Evolutionary conservation across 1,139 yeast genomes (phyloP).

Genomic region (Yamadazyma membranifaciens): DNA sequence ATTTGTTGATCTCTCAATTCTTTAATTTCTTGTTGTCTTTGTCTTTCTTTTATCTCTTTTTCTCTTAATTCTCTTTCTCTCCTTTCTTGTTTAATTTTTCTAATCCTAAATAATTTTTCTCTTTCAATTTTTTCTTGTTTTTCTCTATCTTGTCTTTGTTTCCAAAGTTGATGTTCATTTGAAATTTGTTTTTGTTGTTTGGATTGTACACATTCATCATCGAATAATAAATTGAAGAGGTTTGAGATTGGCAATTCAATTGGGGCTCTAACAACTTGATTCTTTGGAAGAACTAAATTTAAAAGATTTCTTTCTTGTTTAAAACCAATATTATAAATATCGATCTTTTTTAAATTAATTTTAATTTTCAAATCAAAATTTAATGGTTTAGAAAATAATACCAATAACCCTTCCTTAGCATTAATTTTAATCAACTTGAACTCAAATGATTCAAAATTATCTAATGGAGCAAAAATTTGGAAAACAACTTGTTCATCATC

Average conservation of each 20-base stretch:
- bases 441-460: slow-evolving; percentile 39
- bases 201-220: no score
- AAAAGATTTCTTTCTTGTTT: slow-evolving; percentile 31
- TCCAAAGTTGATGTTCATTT: no score
- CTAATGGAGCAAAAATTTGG: slow-evolving; percentile 36
- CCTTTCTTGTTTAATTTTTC: slow-evolving; percentile 9
- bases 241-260: no score
- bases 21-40: slow-evolving; percentile 16
- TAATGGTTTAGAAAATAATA: slow-evolving; percentile 31
- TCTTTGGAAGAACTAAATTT: slow-evolving; percentile 43
- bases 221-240: background rate
- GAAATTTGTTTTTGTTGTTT: slow-evolving; percentile 3
- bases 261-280: slow-evolving; percentile 4
- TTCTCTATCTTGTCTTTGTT: background rate
- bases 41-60: slow-evolving; percentile 5
- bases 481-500: slow-evolving; percentile 37
- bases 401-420: slow-evolving; percentile 22
- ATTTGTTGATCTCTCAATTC: slow-evolving; percentile 24
- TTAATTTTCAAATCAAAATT: slow-evolving; percentile 33
- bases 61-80: no score
- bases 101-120: slow-evolving; percentile 11
- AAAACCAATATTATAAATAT: slow-evolving; percentile 36
- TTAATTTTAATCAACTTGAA: slow-evolving; percentile 30
- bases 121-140: slow-evolving; percentile 6
- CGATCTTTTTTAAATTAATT: slow-evolving; percentile 33